Base-by-base conservation (phyloP, 208 protist species). In the Trypanosoma avium region DNA sequence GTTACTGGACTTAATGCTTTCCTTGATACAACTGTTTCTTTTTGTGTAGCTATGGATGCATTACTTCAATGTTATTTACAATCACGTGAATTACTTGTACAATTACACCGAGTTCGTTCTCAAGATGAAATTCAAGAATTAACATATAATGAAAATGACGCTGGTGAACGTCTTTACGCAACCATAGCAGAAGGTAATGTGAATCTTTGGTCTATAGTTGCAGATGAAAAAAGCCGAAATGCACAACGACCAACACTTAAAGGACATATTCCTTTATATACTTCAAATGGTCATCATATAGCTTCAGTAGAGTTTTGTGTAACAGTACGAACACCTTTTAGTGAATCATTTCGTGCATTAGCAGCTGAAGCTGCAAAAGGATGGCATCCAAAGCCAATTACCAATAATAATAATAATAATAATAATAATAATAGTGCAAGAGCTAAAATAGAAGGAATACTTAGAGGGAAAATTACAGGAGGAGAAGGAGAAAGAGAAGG, bases 11-110 rank as follows among this genome's bases (percentile, higher is more conserved):
- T 92, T 32, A 96, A 93, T 62, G 91, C 84, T 30, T 94, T 94
- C 75, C 83, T 96, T 61, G 91, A 96, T 62, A 92, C 90, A 29
- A 93, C 86, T 10, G 68, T 90, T 19, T 78, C 91, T 8, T 96
- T 93, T 67, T 73, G 83, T 36, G 85, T 96, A 29, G 75, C 82
- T 5, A 94, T 94, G 91, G 88, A 96, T 63, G 74, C 88, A 19
- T 61, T 96, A n/a, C 73, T 96, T 27, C 45, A 91, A 12, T 90
- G 88, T 70, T 94, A 96, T 68, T 56, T 96, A 17, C 79, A 88
- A 56, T 92, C 90, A 15, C 85, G 90, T 21, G 71, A 82, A 17
- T 73, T 96, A 1, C 61, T 93, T 35, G 79, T 96, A 22, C 90
- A 96, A 74, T 75, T 96, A 50, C 90, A 96, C 55, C 83, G 86